Evolutionary conservation across 2,329 filamentous ascomycete species (phyloP).

Genomic region (Chrysosphaeria jannelii): DNA sequence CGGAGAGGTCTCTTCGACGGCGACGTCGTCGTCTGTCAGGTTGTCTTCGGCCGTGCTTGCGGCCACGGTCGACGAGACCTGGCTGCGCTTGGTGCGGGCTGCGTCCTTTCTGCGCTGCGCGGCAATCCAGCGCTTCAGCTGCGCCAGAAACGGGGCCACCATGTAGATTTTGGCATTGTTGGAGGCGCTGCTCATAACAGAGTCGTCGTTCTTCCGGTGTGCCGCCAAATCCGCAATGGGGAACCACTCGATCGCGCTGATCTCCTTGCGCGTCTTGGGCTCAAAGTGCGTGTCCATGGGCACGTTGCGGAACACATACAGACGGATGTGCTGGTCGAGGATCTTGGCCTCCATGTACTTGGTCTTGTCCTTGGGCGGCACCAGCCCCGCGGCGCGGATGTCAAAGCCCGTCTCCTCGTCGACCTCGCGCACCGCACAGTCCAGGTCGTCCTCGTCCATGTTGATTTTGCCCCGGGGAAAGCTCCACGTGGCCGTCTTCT

Average conservation of each 20-base stretch:
- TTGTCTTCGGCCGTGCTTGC: slow-evolving; percentile 24
- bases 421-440: slow-evolving; percentile 80
- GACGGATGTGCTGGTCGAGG: slow-evolving; percentile 69
- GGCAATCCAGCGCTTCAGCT: slow-evolving; percentile 71
- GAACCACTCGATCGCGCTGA: slow-evolving; percentile 93
- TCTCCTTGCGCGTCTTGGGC: slow-evolving; percentile 81
- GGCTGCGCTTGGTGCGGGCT: slow-evolving; percentile 12
- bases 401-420: slow-evolving; percentile 92
- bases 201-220: slow-evolving; percentile 36
- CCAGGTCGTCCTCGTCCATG: slow-evolving; percentile 78
- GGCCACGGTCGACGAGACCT: slow-evolving; percentile 11
- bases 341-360: slow-evolving; percentile 75
- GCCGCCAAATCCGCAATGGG: slow-evolving; percentile 66
- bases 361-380: slow-evolving; percentile 37
- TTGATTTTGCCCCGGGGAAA: slow-evolving; percentile 96
- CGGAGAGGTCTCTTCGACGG: no score
- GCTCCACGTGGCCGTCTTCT: slow-evolving; percentile 87
- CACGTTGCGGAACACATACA: slow-evolving; percentile 77
- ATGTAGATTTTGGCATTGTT: slow-evolving; percentile 62
- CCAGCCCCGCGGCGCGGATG: slow-evolving; percentile 41
- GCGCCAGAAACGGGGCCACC: slow-evolving; percentile 75
- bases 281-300: slow-evolving; percentile 70
- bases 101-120: slow-evolving; percentile 49
- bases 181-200: no score
- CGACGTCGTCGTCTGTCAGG: slow-evolving; percentile 30